Conservation (phyloP, 352 stramenopile genomes). For the Phytophthora foliorum region DNA sequence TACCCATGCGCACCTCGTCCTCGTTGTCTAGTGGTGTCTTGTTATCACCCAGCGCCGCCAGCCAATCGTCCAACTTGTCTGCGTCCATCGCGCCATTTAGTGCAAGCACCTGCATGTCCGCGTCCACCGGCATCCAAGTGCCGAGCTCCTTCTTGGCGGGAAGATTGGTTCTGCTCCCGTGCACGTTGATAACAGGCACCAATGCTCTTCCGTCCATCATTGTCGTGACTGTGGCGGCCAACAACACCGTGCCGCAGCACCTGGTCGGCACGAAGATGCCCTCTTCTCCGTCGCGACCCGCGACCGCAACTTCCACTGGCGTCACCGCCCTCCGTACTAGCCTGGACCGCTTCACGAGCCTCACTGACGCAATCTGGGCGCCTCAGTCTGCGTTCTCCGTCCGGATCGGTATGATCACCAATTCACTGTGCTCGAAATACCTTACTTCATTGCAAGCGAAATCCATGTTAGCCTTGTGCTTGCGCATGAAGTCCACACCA, state of each 20-base stretch:
- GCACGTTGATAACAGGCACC: constrained; percentile 23
- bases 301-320: neutral
- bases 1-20: constrained; percentile 1
- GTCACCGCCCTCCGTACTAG: neutral
- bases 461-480: too few species aligned
- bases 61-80: neutral
- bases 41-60: neutral
- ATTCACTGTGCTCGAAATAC: neutral
- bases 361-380: neutral
- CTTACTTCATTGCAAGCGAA: neutral
- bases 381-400: neutral
- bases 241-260: neutral
- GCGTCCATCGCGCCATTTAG: constrained; percentile 8
- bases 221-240: constrained; percentile 18
- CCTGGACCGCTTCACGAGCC: neutral
- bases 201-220: neutral
- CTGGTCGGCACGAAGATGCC: neutral
- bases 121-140: constrained; percentile 20
- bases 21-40: constrained; percentile 10
- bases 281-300: neutral
- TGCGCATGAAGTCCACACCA: neutral
- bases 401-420: neutral
- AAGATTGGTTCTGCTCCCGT: neutral
- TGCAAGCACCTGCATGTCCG: constrained; percentile 14
- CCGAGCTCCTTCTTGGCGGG: constrained; percentile 16